Evolutionary conservation across 306 rosid species (phyloP).

Genomic region (Sophora flavescens): DNA sequence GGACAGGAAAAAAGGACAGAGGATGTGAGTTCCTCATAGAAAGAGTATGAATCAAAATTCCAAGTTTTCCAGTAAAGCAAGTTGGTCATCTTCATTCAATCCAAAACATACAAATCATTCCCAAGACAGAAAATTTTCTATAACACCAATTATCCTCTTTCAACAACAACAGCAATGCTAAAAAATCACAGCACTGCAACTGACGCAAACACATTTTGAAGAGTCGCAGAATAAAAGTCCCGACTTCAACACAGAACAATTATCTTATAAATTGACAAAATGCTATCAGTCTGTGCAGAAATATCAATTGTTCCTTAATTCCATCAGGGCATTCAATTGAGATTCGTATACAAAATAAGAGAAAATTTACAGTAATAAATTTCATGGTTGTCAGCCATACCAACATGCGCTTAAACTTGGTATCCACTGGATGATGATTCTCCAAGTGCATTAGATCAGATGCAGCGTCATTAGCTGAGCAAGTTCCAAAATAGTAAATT

Average conservation of each 20-base stretch:
- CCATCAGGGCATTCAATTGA: conserved; percentile 36
- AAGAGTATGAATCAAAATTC: conserved; percentile 20
- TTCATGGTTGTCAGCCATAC: conserved; percentile 59
- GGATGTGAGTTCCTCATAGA: not conserved
- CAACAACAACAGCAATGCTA: not conserved
- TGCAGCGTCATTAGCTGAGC: conserved; percentile 59
- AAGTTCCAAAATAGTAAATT: conserved; percentile 42
- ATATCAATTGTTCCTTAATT: conserved; percentile 31
- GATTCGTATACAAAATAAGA: conserved; percentile 18
- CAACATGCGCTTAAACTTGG: conserved; percentile 84
- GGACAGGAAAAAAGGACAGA: not conserved
- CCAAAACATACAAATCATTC: conserved; percentile 13
- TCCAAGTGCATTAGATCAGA: conserved; percentile 61
- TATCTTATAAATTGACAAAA: conserved; percentile 29
- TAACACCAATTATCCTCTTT: conserved; percentile 30
- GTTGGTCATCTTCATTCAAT: conserved; percentile 26
- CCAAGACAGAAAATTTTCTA: conserved; percentile 12
- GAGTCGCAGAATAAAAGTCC: conserved; percentile 19
- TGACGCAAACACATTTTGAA: conserved; percentile 19
- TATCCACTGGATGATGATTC: conserved; percentile 63
- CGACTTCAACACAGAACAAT: not conserved
- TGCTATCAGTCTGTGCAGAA: conserved; percentile 29
- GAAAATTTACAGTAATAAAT: conserved; percentile 26
- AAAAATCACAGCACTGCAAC: conserved; percentile 21
- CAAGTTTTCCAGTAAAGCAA: conserved; percentile 25